Conservation (phyloP, 2,329 filamentous ascomycete species). For the Colletotrichum kahawae region DNA sequence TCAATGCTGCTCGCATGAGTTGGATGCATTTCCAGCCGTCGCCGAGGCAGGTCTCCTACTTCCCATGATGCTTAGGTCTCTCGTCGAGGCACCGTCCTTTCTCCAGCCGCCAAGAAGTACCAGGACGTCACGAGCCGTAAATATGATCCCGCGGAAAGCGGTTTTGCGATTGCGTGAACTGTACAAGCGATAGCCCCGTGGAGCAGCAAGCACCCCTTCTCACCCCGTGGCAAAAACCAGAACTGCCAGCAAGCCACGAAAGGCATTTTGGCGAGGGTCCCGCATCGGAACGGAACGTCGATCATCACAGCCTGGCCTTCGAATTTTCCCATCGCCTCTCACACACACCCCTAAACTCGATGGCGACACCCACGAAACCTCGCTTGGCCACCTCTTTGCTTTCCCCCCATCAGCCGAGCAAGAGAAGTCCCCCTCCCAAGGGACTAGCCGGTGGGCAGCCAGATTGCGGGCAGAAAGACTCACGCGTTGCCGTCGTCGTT, state of each 20-base stretch:
- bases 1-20: not conserved
- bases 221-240: not conserved
- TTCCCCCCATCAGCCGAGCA: not conserved
- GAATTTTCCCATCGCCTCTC: not conserved
- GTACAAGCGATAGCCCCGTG: not conserved
- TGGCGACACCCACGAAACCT: not conserved
- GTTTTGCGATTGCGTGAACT: not conserved
- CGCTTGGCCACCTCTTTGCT: not conserved
- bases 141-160: not conserved
- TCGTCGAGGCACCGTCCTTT: not conserved
- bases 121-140: not conserved
- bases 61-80: not conserved
- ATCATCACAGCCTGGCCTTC: not conserved
- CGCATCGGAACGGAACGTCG: not conserved
- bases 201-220: not conserved
- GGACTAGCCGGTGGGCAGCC: not conserved
- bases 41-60: not conserved
- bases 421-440: not conserved
- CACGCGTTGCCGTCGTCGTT: not conserved
- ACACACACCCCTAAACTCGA: not conserved
- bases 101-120: not conserved
- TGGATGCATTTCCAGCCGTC: not conserved
- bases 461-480: not conserved
- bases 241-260: not conserved
- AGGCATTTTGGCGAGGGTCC: not conserved